Evolutionary conservation across 129 eudicot genomes (phyloP), one percentile per base, ranked within the genome.

Genomic region (Rutidosis leptorrhynchoides): DNA sequence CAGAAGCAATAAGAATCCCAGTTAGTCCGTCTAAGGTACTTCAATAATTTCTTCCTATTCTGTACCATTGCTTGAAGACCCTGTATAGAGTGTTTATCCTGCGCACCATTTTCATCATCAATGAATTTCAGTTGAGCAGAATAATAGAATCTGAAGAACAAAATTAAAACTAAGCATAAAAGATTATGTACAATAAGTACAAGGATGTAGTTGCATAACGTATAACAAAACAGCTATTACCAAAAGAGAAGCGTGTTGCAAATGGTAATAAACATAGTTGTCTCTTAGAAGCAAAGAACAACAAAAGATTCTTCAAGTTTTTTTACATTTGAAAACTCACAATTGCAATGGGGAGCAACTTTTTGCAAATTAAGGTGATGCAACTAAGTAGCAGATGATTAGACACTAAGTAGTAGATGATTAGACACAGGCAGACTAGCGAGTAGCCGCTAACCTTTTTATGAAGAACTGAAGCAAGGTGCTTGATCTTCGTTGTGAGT

Each of bases 61-160:
- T 86, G 85, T 26, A 93, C 95, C 95, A 89, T 93, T 29, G 81
- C 91, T 80, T 70, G 87, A 56, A 88, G 95, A 28, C 98, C 98
- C 66, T 79, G 78, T 28, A 84, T 77, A 58, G 98, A 93, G 77
- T 88, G 96, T 74, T 93, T 85, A 80, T 88, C 98, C 98, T 92
- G 75, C n/a, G n/a, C 65, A 75, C 8, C 75, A 35, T 19, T 20
- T 48, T 20, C 42, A 70, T 49, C 7, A 33, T 33, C 42, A 33
- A 33, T 9, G 15, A 53, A 63, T 62, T 8, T 33, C 10, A 68
- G 53, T 14, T 45, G 9, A 46, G 20, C 24, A 65, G 17, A 48
- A 46, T 11, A 6, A 15, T 26, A 27, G 45, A 2, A 37, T 37
- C 45, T 37, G 5, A 37, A 37, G 3, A 37, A 4, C 16, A 1